Percentiles rank a stretch among this genome's conserved stretches.
phyloP scores from a whole-genome alignment of 1,284 basidiomycete genomes.

The Cystobasidium pallidum region DNA sequence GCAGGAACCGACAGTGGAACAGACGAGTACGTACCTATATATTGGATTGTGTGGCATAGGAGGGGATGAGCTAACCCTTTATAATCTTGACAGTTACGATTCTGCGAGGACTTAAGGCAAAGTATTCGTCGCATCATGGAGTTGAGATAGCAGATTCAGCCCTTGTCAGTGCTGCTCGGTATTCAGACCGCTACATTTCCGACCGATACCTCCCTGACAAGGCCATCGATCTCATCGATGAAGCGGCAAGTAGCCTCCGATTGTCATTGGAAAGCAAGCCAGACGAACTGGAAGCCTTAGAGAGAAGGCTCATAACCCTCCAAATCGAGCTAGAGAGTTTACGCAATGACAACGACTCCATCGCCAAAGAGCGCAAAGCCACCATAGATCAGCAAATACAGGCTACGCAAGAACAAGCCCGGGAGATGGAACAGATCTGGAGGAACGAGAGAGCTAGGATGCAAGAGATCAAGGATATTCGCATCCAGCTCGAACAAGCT shows the following conservation, averaged over 20 bases:
- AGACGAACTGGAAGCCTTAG: slow-evolving; percentile 77
- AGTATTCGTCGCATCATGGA: slow-evolving; percentile 86
- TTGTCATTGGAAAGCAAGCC: slow-evolving; percentile 86
- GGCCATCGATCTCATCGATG: slow-evolving; percentile 75
- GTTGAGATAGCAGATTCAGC: slow-evolving; percentile 86
- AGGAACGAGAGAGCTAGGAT: slow-evolving; percentile 74
- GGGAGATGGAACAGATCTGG: slow-evolving; percentile 71
- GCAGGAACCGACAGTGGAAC: slow-evolving; percentile 80
- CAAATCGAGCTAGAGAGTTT: slow-evolving; percentile 89
- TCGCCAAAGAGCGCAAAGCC: slow-evolving; percentile 71
- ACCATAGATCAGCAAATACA: slow-evolving; percentile 70
- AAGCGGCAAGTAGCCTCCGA: slow-evolving; percentile 82
- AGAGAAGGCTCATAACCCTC: slow-evolving; percentile 80
- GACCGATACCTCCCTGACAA: slow-evolving; percentile 88
- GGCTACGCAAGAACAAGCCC: slow-evolving; percentile 67
- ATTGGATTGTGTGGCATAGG: slow-evolving; percentile 59
- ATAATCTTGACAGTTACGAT: slow-evolving; percentile 65
- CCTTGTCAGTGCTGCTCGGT: slow-evolving; percentile 81
- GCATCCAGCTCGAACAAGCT: slow-evolving; percentile 78
- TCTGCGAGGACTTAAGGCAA: slow-evolving; percentile 78
- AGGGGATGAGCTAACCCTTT: not conserved
- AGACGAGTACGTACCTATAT: slow-evolving; percentile 37
- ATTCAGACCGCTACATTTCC: slow-evolving; percentile 78
- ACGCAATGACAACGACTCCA: slow-evolving; percentile 82
- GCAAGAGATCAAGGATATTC: slow-evolving; percentile 74